Percentiles rank a stretch among this genome's conserved stretches.
Conservation (phyloP, 257 asterid species). For the Solanum appendiculatum region DNA sequence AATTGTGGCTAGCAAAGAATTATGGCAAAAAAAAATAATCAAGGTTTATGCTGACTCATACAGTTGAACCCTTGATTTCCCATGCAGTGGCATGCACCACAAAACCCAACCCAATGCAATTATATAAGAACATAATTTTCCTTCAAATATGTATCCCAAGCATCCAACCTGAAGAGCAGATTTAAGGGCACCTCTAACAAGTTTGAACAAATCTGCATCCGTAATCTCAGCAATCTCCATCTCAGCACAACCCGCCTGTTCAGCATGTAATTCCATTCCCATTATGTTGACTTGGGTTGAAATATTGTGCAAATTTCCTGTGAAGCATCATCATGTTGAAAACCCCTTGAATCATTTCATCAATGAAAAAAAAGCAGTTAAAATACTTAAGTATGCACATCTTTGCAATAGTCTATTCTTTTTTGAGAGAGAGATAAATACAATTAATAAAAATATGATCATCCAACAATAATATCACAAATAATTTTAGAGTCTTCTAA, state of each 20-base stretch:
- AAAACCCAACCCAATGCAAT: neutral
- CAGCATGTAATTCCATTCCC: slow-evolving; percentile 33
- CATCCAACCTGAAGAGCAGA: slow-evolving; percentile 44
- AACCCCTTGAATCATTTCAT: neutral
- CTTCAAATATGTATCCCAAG: neutral
- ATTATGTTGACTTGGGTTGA: slow-evolving; percentile 8
- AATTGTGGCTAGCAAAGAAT: neutral
- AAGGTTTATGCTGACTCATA: neutral
- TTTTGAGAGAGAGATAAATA: neutral
- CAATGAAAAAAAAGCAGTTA: neutral
- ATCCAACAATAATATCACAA: neutral
- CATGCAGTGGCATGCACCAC: neutral
- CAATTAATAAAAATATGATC: neutral
- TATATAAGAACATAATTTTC: neutral
- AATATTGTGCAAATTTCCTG: neutral
- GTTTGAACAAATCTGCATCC: slow-evolving; percentile 48
- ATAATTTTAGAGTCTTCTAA: neutral
- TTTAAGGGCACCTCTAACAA: slow-evolving; percentile 55
- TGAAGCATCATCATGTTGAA: neutral
- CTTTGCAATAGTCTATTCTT: neutral
- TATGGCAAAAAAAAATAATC: neutral
- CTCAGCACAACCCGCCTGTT: slow-evolving; percentile 12
- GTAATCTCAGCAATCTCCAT: slow-evolving; percentile 39
- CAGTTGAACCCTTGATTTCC: neutral
- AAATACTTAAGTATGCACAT: neutral